phyloP scores from a whole-genome alignment of 2,329 filamentous ascomycete genomes.

The Fusarium circinatum region DNA sequence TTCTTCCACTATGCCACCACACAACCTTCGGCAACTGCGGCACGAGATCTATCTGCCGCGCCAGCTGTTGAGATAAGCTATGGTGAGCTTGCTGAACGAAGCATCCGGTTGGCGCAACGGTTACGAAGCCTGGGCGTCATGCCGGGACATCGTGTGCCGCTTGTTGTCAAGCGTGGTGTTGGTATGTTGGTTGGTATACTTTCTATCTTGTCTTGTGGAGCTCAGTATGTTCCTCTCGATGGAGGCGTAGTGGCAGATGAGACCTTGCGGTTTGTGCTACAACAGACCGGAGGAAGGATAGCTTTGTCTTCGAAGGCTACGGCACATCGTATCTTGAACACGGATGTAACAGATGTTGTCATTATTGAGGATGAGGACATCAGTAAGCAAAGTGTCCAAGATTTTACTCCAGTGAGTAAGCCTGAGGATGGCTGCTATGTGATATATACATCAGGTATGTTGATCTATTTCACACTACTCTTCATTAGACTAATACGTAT shows the following conservation, averaged over 20 bases:
- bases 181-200: constrained; percentile 68
- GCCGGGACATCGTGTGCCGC: constrained; percentile 60
- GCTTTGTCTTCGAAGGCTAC: constrained; percentile 57
- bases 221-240: constrained; percentile 69
- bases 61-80: constrained; percentile 55
- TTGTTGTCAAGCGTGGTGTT: constrained; percentile 65
- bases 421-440: constrained; percentile 55
- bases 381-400: not conserved
- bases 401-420: not conserved
- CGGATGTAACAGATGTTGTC: constrained; percentile 37
- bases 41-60: constrained; percentile 48
- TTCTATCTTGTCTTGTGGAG: constrained; percentile 64
- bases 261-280: constrained; percentile 60
- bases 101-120: constrained; percentile 51
- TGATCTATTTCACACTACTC: no score
- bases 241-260: constrained; percentile 62
- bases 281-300: constrained; percentile 55
- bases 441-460: constrained; percentile 65
- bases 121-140: constrained; percentile 53
- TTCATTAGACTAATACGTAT: not conserved
- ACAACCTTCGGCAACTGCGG: constrained; percentile 52
- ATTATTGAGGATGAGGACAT: constrained; percentile 43
- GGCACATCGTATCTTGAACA: constrained; percentile 40
- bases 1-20: constrained; percentile 51
- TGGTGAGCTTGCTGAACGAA: constrained; percentile 52